Evolutionary conservation across 805 yeast species (phyloP), one percentile per base, ranked within the genome.

Genomic region (Starmera dryadoides): DNA sequence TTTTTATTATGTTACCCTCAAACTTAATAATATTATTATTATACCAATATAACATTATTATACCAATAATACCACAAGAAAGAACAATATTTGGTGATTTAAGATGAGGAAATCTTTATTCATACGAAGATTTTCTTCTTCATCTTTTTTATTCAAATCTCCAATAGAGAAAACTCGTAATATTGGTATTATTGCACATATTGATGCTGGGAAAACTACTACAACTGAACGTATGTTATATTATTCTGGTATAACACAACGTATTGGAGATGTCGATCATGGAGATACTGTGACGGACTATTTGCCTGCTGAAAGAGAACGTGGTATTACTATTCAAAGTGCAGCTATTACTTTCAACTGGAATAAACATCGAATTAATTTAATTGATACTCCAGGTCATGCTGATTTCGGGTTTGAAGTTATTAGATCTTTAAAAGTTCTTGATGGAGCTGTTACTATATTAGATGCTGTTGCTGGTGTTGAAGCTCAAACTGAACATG

Each of bases 151-250:
- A 12, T 5, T 16, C 6, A 33, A 33, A n/a, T 17, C 19, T 6
- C 36, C 36, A 8, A 41, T 59, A 15, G 22, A 42, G n/a, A 64
- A 64, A 39, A 73, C 83, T 19, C 66, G 98, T 43, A 91, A 93
- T 60, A 86, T 93, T 26, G 98, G 98, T 2, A 87, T 93, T 50
- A 88, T 93, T 31, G 98, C 98, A n/a, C 98, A 93, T 58, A 93
- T 93, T 39, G 98, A 93, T 66, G 98, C 98, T 3, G 98, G 98
- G 0, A 93, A 93, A 60, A 93, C 98, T 4, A 93, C 98, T 2
- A 89, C 98, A 1, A 91, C 98, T 0, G 98, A 93, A 58, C 68
- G 98, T 34, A 85, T 93, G 87, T 75, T 93, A n/a, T 91, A 73
- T 55, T 89, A 84, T 56, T 73, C 89, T 39, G 98, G 98, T 0